Evolutionary conservation across 805 yeast species (phyloP).

Genomic region (Cyberlindnera bimundalis): DNA sequence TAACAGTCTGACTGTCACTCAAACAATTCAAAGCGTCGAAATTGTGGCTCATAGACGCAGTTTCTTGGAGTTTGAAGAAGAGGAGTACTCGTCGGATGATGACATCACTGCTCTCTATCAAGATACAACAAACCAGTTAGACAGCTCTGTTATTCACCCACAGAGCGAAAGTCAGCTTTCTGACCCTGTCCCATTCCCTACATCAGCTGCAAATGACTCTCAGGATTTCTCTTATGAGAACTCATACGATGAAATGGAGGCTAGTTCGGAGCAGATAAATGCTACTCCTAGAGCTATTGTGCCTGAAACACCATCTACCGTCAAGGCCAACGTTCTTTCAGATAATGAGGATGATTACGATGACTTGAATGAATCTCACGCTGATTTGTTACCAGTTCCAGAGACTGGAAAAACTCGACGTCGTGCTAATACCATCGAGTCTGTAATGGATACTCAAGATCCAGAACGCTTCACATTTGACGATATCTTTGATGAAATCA

Average conservation of each 20-base stretch:
- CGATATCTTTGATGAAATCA: constrained; percentile 72
- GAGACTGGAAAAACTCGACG: constrained; percentile 11
- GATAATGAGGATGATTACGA: constrained; percentile 23
- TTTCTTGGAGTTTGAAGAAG: constrained; percentile 20
- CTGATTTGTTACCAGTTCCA: constrained; percentile 8
- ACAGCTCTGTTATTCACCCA: constrained; percentile 6
- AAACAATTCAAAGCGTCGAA: constrained; percentile 27
- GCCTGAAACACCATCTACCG: constrained; percentile 17
- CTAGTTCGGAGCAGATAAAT: constrained; percentile 11
- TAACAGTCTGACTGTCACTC: constrained; percentile 1
- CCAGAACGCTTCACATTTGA: constrained; percentile 36
- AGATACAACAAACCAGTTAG: constrained; percentile 11
- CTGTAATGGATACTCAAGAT: constrained; percentile 32
- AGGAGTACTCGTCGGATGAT: constrained; percentile 24
- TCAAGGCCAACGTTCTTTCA: constrained; percentile 13
- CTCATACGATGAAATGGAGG: constrained; percentile 15
- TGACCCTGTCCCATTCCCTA: constrained; percentile 7
- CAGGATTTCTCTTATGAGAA: constrained; percentile 23
- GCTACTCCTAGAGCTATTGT: constrained; percentile 6
- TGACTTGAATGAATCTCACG: constrained; percentile 15
- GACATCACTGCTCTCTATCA: constrained; percentile 27
- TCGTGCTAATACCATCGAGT: constrained; percentile 29
- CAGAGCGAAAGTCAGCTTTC: not conserved
- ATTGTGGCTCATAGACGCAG: constrained; percentile 33
- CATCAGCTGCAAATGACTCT: constrained; percentile 1